Evolutionary conservation across 2,329 filamentous ascomycete genomes (phyloP), one percentile per base, ranked within the genome.

Genomic region (Neonectria magnoliae): DNA sequence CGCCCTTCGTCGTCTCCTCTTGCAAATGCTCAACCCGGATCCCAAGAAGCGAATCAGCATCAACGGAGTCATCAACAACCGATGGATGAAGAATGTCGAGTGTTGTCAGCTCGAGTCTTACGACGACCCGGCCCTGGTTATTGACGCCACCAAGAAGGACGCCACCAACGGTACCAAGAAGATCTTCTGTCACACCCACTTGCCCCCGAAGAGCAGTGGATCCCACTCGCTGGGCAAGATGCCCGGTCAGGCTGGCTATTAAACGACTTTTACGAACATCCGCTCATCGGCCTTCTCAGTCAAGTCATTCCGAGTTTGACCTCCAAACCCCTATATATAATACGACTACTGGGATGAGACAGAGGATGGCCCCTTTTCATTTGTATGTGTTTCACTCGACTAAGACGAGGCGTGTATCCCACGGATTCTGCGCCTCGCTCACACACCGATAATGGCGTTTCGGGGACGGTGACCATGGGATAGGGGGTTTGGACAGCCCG

Each of bases 1-100:
- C 1, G 87, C 88, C 3, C 83, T 94, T 61, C 89, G 91, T 64
- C 88, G 90, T 11, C 81, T 97, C 5, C 80, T 97, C 11, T 81
- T 96, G 55, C 89, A 88, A 76, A 97, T 97, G 93, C 84, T 97
- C 33, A 90, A 97, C 76, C 93, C 93, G 0, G 82, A 94, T 69
- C 93, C 94, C 0, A 78, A 81, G 8, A 88, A 88, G 75, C 91
- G 94, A 45, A 88, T 91, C 70, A 87, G 84, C 29, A 92, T 96
- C 55, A 80, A 85, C 7, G 87, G 93, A 1, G 88, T 93, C 1
- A 80, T 93, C 58, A 88, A 85, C 66, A 88, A 92, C 71, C 84
- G 90, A n/a, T 93, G 89, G 85, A 81, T 96, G 72, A 91, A 88
- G 80, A 87, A 85, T 57, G 87, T 94, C 44, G 91, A 94, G 71